Base-by-base conservation (phyloP, 2,329 filamentous ascomycete species). In the Podosphaera leucotricha region DNA sequence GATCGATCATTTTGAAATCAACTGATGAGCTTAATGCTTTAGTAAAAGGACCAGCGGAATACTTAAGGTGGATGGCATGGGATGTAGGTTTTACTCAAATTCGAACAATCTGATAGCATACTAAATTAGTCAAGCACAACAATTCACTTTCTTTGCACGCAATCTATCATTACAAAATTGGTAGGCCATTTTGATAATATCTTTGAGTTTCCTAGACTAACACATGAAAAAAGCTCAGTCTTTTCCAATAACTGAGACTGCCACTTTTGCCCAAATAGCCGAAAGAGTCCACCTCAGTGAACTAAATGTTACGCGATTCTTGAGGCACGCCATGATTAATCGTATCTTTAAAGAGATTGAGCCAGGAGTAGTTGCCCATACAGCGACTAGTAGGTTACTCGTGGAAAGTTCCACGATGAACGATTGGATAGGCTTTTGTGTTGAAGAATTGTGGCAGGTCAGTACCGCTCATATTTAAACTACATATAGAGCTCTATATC, bases 301-400 rank as follows among this genome's bases (percentile, higher is more conserved):
- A 22, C 60, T 65, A 48, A 70, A 71, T 51, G 59, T 72, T 16
- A 62, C 64, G 11, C 65, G 68, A 39, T 57, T 69, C 6, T 55
- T 72, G 22, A 67, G 71, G 6, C 65, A 73, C 54, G 69, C 66
- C 35, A 74, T 75, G 63, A 73, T 70, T 11, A 69, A 66, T 49
- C 60, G 62, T 10, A 62, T 76, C 46, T 74, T 77, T 56, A 53
- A 59, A 38, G 71, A 76, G 50, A 63, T 66, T 0, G 54, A 55
- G 4, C 65, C 67, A 0, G 66, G 66, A 1, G 48, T 63, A 2
- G 64, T 76, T 47, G 65, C 64, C 7, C 73, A 77, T 53, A 73
- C 68, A 1, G 66, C 68, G 1, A 62, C 64, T 1, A 75, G 70
- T 1, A 63, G 62, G 3, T 55, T 66, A 2, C 61, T 77, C 0